Percentiles rank a stretch among this genome's conserved stretches.
These are phyloP conservation scores for Rhodotorula paludigena DNA, from an alignment of 768 basidiomycete genomes.

Conservation along the genomic window DNA sequence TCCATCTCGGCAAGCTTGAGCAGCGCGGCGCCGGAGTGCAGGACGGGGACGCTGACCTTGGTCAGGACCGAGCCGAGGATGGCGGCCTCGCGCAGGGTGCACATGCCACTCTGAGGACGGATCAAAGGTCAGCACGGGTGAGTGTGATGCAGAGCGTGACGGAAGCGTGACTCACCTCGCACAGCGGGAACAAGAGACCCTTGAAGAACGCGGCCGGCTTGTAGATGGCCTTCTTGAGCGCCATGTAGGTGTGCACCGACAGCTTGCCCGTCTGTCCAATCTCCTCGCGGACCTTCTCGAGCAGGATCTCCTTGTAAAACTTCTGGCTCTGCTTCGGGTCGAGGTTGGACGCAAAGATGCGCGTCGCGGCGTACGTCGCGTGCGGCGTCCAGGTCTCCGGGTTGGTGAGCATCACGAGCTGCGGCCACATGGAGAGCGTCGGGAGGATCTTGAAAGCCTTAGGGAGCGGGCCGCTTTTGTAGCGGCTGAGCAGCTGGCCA, in stretches of 20 bases:
- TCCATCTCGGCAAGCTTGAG: conserved; percentile 93
- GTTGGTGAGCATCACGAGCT: conserved; percentile 82
- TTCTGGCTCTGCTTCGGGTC: conserved; percentile 90
- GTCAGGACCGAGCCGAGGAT: conserved; percentile 87
- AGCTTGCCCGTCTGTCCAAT: conserved; percentile 73
- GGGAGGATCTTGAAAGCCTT: conserved; percentile 98
- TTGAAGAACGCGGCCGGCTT: conserved; percentile 99
- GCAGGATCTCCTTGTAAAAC: conserved; percentile 82
- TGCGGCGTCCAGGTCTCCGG: conserved; percentile 95
- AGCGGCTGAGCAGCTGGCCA: conserved; percentile 74
- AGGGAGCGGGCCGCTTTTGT: conserved; percentile 89
- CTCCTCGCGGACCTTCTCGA: conserved; percentile 83
- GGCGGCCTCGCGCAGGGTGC: conserved; percentile 87
- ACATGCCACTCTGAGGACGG: conserved; percentile 57
- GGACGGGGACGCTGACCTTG: conserved; percentile 86
- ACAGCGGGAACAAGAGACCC: conserved; percentile 88
- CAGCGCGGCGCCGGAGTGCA: conserved; percentile 92
- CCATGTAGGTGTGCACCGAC: conserved; percentile 87
- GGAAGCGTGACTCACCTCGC: conserved; percentile 61
- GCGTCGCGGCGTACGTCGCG: conserved; percentile 86
- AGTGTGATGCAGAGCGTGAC: too few relatives aligned
- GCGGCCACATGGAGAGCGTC: conserved; percentile 90
- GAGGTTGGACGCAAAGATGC: conserved; percentile 93
- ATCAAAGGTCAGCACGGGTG: not conserved
- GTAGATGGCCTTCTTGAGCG: conserved; percentile 83